These are phyloP conservation scores for Wickerhamomyces sp. DNA, from an alignment of 1,139 yeast genomes.

Conservation along the genomic window DNA sequence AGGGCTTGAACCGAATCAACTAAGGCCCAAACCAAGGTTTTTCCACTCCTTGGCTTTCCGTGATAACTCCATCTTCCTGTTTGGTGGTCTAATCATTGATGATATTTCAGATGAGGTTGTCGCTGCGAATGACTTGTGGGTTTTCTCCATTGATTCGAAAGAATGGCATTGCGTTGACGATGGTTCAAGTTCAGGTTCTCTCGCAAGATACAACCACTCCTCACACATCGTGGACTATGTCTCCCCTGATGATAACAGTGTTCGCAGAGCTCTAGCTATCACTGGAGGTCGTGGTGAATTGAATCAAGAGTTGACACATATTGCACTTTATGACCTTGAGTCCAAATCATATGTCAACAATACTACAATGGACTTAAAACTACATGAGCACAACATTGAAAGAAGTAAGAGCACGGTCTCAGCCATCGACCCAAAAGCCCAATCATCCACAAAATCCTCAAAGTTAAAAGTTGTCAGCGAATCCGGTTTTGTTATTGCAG, in stretches of 20 bases:
- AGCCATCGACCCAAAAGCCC: conserved; percentile 10
- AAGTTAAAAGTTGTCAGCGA: conserved; percentile 13
- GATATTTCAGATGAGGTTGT: conserved; percentile 29
- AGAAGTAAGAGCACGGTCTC: conserved; percentile 7
- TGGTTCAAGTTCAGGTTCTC: conserved; percentile 30
- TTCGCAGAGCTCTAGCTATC: conserved; percentile 51
- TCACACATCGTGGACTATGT: conserved; percentile 41
- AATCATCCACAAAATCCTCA: conserved; percentile 5
- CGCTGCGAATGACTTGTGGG: conserved; percentile 64
- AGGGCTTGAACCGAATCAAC: conserved; percentile 10
- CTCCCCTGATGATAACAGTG: conserved; percentile 36
- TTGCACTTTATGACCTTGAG: conserved; percentile 50
- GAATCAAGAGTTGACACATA: conserved; percentile 36
- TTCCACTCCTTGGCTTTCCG: conserved; percentile 52
- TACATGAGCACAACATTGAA: conserved; percentile 20
- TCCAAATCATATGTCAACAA: conserved; percentile 40
- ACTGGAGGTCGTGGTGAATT: conserved; percentile 54
- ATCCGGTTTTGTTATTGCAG: conserved; percentile 15
- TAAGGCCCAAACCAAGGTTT: conserved; percentile 48
- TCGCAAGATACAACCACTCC: conserved; percentile 47
- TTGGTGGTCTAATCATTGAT: conserved; percentile 52
- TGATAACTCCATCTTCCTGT: conserved; percentile 47
- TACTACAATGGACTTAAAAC: conserved; percentile 21
- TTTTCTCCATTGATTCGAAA: conserved; percentile 44
- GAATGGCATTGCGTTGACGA: conserved; percentile 49